Base-by-base conservation (phyloP, 129 eudicot species). In the Logfia minima region DNA sequence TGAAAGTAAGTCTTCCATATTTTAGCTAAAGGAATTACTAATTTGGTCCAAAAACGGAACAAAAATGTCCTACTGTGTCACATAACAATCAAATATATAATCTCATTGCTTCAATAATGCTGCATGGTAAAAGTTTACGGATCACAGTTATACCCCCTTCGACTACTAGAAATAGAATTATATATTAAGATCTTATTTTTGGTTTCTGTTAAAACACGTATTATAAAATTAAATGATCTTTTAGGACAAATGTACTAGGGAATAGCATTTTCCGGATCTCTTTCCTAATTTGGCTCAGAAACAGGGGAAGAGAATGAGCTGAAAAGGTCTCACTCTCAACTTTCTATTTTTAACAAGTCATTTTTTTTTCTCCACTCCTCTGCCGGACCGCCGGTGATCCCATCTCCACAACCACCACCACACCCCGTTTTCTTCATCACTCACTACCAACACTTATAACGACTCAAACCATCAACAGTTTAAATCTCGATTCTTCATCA, bases 351-450 rank as follows among this genome's bases (percentile, higher is more conserved):
- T 58, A 58, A 58, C 63, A 6, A 19, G n/a, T n/a, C 4, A 3
- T 11, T 58, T 2, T 58, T 58, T 1, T 84, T 34, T 72, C 64
- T 13, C n/a, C 78, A 51, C n/a, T n/a, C n/a, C 66, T 63, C 74
- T 10, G 52, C 51, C 64, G 13, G 22, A 71, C 81, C 59, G 66
- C 60, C 32, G 59, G 37, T 77, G 72, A 61, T 76, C 79, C 76
- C 48, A 11, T 22, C 66, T 60, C 78, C 55, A 17, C 55, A 26
- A 23, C 61, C 48, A 29, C 75, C 43, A 6, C 17, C 66, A 66
- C 74, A 66, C 74, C 56, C 35, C 35, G 17, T 7, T 58, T 18
- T 80, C 83, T 83, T 59, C 82, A 61, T 68, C 85, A 80, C 79
- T 43, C 8, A 6, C 5, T 77, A 77, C 85, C 2, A 7, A 58